phyloP scores from a whole-genome alignment of 2,329 filamentous ascomycete species.

The Aspergillus pseudonomiae region DNA sequence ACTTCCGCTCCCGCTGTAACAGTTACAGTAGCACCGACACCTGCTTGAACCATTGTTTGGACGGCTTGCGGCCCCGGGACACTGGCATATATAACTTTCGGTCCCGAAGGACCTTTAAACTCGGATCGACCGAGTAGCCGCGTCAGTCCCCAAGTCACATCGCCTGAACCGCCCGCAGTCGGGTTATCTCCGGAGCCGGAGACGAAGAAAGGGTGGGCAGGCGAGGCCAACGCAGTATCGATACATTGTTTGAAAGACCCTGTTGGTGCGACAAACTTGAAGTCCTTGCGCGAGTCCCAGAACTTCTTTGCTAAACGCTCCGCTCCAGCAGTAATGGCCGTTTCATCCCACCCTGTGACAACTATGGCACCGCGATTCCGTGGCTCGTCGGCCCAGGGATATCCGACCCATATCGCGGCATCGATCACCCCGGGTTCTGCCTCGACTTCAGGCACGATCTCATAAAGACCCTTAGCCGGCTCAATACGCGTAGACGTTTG shows the following conservation, averaged over 20 bases:
- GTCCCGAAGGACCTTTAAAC: conserved; percentile 43
- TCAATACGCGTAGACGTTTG: conserved; percentile 59
- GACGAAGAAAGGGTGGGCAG: conserved; percentile 54
- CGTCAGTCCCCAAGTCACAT: conserved; percentile 56
- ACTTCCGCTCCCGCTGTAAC: conserved; percentile 57
- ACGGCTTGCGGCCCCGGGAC: conserved; percentile 53
- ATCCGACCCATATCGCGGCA: conserved; percentile 59
- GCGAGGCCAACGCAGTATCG: conserved; percentile 47
- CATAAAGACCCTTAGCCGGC: conserved; percentile 56
- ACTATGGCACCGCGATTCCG: conserved; percentile 55
- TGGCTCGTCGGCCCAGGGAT: conserved; percentile 60
- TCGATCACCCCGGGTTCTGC: conserved; percentile 49
- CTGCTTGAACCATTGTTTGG: conserved; percentile 46
- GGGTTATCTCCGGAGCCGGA: conserved; percentile 61
- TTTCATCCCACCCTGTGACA: conserved; percentile 55
- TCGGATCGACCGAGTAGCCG: conserved; percentile 51
- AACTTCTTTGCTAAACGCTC: conserved; percentile 52
- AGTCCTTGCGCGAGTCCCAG: conserved; percentile 52
- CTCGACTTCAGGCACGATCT: conserved; percentile 50
- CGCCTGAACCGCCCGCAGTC: conserved; percentile 58
- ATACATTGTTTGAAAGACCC: conserved; percentile 53
- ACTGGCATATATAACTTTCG: conserved; percentile 57
- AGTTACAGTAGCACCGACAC: conserved; percentile 52
- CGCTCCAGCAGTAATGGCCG: conserved; percentile 43
- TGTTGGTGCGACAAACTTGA: conserved; percentile 57